Percentiles rank a stretch among this genome's conserved stretches.
Conservation (phyloP, 2,329 filamentous ascomycete genomes). For the Epichloe coenophiala region DNA sequence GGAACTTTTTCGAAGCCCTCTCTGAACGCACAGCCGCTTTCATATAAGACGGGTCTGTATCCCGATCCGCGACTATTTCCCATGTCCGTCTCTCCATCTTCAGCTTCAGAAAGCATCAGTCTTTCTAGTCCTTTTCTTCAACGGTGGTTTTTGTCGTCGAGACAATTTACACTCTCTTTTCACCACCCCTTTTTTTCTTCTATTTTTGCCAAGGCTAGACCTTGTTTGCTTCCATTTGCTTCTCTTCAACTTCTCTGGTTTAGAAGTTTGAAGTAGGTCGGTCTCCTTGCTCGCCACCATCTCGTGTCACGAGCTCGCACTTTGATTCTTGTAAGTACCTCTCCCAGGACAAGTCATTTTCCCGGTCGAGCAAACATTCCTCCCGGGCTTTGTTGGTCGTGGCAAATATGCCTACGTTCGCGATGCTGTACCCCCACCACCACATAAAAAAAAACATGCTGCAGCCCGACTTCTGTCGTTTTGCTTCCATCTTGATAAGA, state of each 20-base stretch:
- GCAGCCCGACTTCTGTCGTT: no score
- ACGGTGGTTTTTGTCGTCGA: constrained; percentile 15
- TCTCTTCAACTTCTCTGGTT: constrained; percentile 13
- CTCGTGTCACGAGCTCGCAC: neutral
- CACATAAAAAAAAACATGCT: no score
- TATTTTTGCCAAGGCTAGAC: constrained; percentile 21
- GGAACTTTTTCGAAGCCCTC: neutral
- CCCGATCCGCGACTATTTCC: neutral
- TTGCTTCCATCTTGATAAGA: no score
- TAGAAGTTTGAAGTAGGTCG: constrained; percentile 3
- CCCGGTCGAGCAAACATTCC: neutral
- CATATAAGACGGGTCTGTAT: constrained; percentile 6
- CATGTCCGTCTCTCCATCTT: constrained; percentile 2
- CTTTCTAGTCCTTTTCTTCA: constrained; percentile 8
- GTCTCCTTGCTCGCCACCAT: constrained; percentile 6
- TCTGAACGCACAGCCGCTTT: neutral
- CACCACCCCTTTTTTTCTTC: neutral
- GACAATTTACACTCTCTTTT: constrained; percentile 17
- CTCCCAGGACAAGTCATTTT: neutral
- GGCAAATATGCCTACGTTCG: no score
- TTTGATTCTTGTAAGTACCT: neutral
- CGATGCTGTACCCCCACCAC: no score
- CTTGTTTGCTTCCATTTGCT: constrained; percentile 13
- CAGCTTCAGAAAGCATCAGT: constrained; percentile 4
- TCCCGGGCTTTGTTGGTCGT: no score